Base-by-base conservation (phyloP, 106 monocot genomes). In the Platanthera zijinensis region DNA sequence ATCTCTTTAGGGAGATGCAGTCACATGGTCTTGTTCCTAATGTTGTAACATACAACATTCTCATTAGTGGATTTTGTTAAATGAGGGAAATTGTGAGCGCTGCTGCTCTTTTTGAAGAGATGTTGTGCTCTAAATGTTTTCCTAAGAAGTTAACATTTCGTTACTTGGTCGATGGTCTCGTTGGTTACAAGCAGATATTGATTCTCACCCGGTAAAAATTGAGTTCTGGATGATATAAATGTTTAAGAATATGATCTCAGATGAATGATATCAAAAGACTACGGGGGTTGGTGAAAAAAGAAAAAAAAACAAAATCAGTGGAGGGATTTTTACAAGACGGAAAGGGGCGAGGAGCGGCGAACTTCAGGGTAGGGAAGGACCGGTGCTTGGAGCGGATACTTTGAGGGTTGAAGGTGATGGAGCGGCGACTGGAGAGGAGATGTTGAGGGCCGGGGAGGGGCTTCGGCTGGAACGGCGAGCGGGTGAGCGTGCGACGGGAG, bases 121-220 rank as follows among this genome's bases (percentile, higher is more conserved):
- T 96, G 96, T 54, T 96, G 73, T 54, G 28, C 64, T 57, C 73
- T 19, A 90, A 79, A 63, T 92, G 88, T 45, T 53, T 39, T 75
- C 96, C 96, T 62, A 96, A 93, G 79, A 83, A 89, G 76, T 84
- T 83, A 48, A 96, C 93, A 50, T 91, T 83, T 71, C 73, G 89
- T 84, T 88, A 93, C 75, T 76, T 93, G 57, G 62, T 91, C 22
- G 86, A 93, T 71, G 96, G 93, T 0, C 83, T 96, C 39, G 76
- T 74, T 32, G 83, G 85, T 76, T 67, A 54, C 70, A 51, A 68
- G 30, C 49, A 68, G 9, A 19, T 77, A 28, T 75, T n/a, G 69
- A 45, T 59, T 77, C 75, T 28, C 32, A 25, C 4, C 2, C 11
- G 10, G 28, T 66, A 32, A 66, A 32, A 25, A 4, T 11, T 39